Percentiles rank a stretch among this genome's conserved stretches.
Conservation (phyloP, 495 filamentous ascomycete species). For the Penicillium pulvis region DNA sequence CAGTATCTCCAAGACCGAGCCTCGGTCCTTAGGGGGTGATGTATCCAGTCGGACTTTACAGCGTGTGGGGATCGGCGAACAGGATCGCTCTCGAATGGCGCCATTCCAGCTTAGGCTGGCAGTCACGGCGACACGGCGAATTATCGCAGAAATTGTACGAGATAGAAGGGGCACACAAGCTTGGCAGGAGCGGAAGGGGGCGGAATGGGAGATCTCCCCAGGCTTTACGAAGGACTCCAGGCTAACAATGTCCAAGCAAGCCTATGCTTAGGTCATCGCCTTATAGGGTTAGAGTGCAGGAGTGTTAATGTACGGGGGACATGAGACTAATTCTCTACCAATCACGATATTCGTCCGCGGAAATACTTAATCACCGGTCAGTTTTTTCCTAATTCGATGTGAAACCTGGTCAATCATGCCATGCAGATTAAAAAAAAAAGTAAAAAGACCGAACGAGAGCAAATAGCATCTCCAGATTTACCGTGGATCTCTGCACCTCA, state of each 20-base stretch:
- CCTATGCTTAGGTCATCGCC: neutral
- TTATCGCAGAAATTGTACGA: neutral
- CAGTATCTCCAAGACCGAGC: neutral
- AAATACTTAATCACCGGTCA: constrained; percentile 2
- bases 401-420: constrained; percentile 5
- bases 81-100: neutral
- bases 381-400: constrained; percentile 5
- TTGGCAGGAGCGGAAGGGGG: neutral
- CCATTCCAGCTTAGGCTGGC: neutral
- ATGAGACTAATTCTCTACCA: neutral
- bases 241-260: neutral
- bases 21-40: neutral
- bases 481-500: constrained; percentile 23
- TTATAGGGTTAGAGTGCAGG: neutral
- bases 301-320: too few relatives aligned
- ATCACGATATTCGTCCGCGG: neutral
- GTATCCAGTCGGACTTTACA: neutral
- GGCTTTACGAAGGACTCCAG: neutral
- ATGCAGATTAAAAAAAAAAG: neutral
- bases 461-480: constrained; percentile 22
- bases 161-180: neutral
- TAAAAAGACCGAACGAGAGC: neutral
- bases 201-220: neutral
- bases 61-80: constrained; percentile 6
- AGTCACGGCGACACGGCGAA: neutral